A percentile compares a stretch with the other conserved stretches of the same genome.
phyloP scores from a whole-genome alignment of 1,284 basidiomycete genomes.

The Marasmius sp. region DNA sequence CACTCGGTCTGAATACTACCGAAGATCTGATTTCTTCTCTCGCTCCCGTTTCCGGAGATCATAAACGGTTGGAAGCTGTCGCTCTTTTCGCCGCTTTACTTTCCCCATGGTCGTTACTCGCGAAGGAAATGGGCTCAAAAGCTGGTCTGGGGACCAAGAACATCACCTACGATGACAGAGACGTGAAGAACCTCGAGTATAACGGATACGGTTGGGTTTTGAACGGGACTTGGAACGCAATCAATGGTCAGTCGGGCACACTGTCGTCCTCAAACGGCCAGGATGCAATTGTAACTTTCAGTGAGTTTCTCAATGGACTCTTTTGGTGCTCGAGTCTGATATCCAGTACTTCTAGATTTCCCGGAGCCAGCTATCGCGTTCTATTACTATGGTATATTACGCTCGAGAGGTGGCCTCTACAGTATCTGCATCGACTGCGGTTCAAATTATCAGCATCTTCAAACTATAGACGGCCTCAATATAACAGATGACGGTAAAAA shows the following conservation, averaged over 20 bases:
- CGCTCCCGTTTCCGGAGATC: too few relatives aligned
- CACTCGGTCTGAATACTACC: too few relatives aligned
- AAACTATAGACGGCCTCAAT: slow-evolving; percentile 26
- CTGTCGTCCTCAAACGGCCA: slow-evolving; percentile 22
- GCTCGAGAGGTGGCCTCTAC: slow-evolving; percentile 18
- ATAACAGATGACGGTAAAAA: slow-evolving; percentile 25
- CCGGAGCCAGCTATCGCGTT: slow-evolving; percentile 27
- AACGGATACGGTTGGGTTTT: too few relatives aligned
- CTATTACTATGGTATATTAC: slow-evolving; percentile 28
- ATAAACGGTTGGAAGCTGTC: too few relatives aligned
- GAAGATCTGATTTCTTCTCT: too few relatives aligned
- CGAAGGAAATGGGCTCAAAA: too few relatives aligned
- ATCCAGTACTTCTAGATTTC: slow-evolving; percentile 4
- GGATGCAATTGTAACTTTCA: slow-evolving; percentile 28
- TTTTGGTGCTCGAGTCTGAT: neutral
- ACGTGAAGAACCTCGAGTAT: slow-evolving; percentile 21
- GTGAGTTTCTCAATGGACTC: slow-evolving; percentile 15
- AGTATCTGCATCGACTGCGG: slow-evolving; percentile 25
- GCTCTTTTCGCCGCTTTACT: too few relatives aligned
- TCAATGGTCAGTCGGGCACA: slow-evolving; percentile 25
- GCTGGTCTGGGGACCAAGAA: slow-evolving; percentile 7
- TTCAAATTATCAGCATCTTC: slow-evolving; percentile 23
- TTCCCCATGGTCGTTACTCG: too few relatives aligned
- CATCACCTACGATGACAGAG: slow-evolving; percentile 24
- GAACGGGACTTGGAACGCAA: slow-evolving; percentile 29